Conservation (phyloP, 495 filamentous ascomycete species). For the Penicillium verhagenii region DNA sequence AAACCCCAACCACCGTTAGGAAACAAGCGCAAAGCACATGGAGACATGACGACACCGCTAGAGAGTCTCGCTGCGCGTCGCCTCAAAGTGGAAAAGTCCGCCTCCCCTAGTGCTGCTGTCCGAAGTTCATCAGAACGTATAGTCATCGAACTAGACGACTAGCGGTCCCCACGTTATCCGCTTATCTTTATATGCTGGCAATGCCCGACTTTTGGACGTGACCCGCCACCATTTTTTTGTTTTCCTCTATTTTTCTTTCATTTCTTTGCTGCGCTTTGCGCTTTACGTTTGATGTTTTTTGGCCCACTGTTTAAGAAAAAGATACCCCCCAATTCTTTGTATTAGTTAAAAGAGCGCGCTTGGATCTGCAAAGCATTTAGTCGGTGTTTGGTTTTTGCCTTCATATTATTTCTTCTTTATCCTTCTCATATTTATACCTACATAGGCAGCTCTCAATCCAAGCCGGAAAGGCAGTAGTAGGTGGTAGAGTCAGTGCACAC, state of each 20-base stretch:
- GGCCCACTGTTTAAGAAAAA: slow-evolving; percentile 10
- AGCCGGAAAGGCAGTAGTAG: too few species aligned
- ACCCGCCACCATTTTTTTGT: too few species aligned
- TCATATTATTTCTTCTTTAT: too few species aligned
- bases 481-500: too few species aligned
- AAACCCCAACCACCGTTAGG: not conserved
- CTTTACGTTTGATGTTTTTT: too few species aligned
- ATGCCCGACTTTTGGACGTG: too few species aligned
- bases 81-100: not conserved
- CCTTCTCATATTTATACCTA: too few species aligned
- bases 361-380: too few species aligned
- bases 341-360: too few species aligned
- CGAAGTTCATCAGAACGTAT: too few species aligned
- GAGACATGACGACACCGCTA: not conserved
- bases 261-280: not conserved
- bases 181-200: too few species aligned
- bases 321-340: slow-evolving; percentile 16
- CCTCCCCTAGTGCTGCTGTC: not conserved
- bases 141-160: slow-evolving; percentile 34
- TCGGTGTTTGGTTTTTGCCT: not conserved
- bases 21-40: slow-evolving; percentile 19
- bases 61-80: not conserved
- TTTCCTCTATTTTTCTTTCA: not conserved
- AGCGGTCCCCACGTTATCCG: not conserved
- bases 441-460: too few species aligned